These are phyloP conservation scores for Acmispon strigosus DNA, from an alignment of 306 rosid genomes.

Conservation along the genomic window DNA sequence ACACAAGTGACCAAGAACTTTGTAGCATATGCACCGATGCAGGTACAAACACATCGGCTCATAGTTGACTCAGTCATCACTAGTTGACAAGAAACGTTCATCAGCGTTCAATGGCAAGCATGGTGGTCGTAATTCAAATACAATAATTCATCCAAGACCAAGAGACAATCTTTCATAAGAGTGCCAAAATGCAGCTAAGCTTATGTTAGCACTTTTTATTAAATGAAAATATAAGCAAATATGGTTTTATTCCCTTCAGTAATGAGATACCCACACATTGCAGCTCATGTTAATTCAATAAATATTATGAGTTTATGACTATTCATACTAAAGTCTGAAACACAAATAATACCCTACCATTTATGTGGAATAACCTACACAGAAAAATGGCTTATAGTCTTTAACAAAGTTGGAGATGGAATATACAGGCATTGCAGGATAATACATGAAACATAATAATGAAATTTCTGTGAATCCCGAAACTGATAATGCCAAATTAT, in stretches of 20 bases:
- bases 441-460: neutral
- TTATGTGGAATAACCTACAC: neutral
- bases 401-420: neutral
- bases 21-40: conserved; percentile 62
- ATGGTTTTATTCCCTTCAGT: neutral
- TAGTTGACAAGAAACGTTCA: conserved; percentile 26
- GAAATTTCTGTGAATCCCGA: neutral
- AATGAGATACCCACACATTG: neutral
- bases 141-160: neutral
- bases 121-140: neutral
- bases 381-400: neutral
- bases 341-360: neutral
- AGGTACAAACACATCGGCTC: conserved; percentile 60
- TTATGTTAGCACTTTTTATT: neutral
- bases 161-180: neutral
- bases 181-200: neutral
- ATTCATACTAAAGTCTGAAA: conserved; percentile 5
- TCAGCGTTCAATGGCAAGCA: neutral
- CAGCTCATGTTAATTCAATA: neutral
- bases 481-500: conserved; percentile 6
- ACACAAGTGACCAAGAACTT: conserved; percentile 46
- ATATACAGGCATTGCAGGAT: neutral
- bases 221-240: neutral
- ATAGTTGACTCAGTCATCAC: conserved; percentile 60
- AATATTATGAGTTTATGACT: neutral